Conservation (phyloP, 768 basidiomycete genomes). For the Xerocomus spinulosus region DNA sequence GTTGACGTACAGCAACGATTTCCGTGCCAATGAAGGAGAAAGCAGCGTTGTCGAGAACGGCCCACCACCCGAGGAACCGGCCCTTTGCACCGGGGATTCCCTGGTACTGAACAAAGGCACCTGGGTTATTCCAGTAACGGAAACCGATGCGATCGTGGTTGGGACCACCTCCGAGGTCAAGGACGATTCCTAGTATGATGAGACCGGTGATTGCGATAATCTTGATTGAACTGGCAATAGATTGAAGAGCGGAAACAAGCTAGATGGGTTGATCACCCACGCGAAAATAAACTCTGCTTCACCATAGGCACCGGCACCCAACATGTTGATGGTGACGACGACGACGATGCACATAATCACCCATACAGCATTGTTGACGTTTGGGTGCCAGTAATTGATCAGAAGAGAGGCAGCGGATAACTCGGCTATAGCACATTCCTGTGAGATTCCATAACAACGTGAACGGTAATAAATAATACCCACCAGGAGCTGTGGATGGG, state of each 20-base stretch:
- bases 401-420: constrained; percentile 56
- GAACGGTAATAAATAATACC: constrained; percentile 1
- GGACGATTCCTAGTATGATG: constrained; percentile 63
- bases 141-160: constrained; percentile 60
- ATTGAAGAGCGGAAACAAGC: background rate
- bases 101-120: constrained; percentile 75
- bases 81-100: constrained; percentile 66
- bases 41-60: constrained; percentile 79
- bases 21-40: constrained; percentile 95
- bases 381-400: constrained; percentile 64
- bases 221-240: constrained; percentile 61
- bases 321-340: constrained; percentile 69
- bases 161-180: constrained; percentile 89
- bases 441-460: background rate
- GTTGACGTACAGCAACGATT: constrained; percentile 71
- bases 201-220: constrained; percentile 78
- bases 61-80: constrained; percentile 68
- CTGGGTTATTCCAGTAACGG: constrained; percentile 82
- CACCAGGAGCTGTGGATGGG: constrained; percentile 22
- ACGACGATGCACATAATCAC: constrained; percentile 73
- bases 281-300: constrained; percentile 87
- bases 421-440: constrained; percentile 21
- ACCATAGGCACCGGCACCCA: constrained; percentile 75
- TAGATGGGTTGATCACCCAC: constrained; percentile 26
- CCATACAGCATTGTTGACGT: constrained; percentile 69